Percentiles rank a stretch among this genome's conserved stretches.
Conservation (phyloP, 331 rosid species). For the Erythrophleum ivorense region DNA sequence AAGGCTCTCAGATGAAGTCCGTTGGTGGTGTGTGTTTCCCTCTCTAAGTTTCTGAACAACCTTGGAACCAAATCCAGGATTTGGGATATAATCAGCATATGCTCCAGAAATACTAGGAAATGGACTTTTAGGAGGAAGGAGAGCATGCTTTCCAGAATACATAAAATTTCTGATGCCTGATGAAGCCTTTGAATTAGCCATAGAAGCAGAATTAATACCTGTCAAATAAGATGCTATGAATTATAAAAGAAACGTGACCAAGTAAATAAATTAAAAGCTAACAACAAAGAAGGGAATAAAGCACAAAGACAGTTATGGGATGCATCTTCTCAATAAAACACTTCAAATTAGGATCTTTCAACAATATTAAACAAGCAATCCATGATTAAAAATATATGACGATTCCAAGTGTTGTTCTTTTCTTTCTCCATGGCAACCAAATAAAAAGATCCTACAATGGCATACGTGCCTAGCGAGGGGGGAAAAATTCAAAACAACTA, state of each 20-base stretch:
- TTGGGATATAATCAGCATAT: conserved; percentile 63
- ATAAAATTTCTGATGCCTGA: conserved; percentile 65
- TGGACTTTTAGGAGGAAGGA: conserved; percentile 91
- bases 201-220: conserved; percentile 47
- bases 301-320: neutral
- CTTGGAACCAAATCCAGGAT: conserved; percentile 60
- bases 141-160: conserved; percentile 70
- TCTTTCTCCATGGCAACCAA: conserved; percentile 4
- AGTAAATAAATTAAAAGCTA: neutral
- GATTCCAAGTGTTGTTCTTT: neutral
- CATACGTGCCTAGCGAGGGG: neutral
- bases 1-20: conserved; percentile 81
- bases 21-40: conserved; percentile 66
- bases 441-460: neutral
- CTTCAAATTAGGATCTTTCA: conserved; percentile 3
- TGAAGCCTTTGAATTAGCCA: conserved; percentile 79
- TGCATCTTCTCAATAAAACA: neutral
- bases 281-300: neutral
- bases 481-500: neutral
- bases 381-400: neutral
- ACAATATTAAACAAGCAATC: neutral
- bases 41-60: conserved; percentile 64
- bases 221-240: conserved; percentile 33
- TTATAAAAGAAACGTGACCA: conserved; percentile 16
- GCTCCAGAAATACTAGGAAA: conserved; percentile 72